Percentiles rank a stretch among this genome's conserved stretches.
Evolutionary conservation across 305 asterid species (phyloP).

Genomic region (Stenogyne calaminthoides): DNA sequence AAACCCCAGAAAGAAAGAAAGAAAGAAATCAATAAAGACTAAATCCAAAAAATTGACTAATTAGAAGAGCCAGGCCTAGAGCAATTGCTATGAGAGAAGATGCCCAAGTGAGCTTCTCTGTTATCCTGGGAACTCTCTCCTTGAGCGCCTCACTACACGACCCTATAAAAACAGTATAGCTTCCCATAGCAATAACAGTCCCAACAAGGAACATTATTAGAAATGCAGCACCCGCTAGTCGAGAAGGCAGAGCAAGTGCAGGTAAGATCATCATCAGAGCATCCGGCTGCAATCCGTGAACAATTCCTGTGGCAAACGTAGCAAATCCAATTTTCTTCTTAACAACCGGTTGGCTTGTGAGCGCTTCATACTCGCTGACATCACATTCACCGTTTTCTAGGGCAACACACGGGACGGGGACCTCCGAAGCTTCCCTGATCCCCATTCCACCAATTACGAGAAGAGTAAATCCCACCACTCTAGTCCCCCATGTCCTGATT

Average conservation of each 20-base stretch:
- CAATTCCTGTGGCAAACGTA: conserved; percentile 91
- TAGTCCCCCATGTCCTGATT: conserved; percentile 84
- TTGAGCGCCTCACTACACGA: conserved; percentile 92
- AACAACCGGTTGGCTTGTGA: conserved; percentile 41
- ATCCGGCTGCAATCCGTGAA: conserved; percentile 96
- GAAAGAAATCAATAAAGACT: conserved; percentile 59
- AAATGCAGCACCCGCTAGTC: conserved; percentile 92
- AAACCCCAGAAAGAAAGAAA: neutral
- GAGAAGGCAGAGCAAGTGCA: conserved; percentile 94
- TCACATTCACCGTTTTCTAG: conserved; percentile 70
- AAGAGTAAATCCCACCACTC: conserved; percentile 90
- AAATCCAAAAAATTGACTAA: conserved; percentile 83
- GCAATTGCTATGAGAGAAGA: conserved; percentile 85
- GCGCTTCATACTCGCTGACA: conserved; percentile 52
- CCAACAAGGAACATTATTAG: conserved; percentile 84
- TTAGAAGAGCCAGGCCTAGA: conserved; percentile 70
- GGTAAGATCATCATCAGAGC: conserved; percentile 92
- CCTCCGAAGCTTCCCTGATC: conserved; percentile 85
- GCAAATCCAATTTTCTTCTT: conserved; percentile 95
- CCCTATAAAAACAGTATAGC: conserved; percentile 88
- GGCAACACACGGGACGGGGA: conserved; percentile 59
- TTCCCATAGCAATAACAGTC: conserved; percentile 95
- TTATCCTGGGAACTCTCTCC: conserved; percentile 83
- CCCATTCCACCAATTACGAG: conserved; percentile 94
- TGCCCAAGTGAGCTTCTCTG: conserved; percentile 97